Evolutionary conservation across 2,329 filamentous ascomycete genomes (phyloP).

Genomic region (Fulvia fulva): DNA sequence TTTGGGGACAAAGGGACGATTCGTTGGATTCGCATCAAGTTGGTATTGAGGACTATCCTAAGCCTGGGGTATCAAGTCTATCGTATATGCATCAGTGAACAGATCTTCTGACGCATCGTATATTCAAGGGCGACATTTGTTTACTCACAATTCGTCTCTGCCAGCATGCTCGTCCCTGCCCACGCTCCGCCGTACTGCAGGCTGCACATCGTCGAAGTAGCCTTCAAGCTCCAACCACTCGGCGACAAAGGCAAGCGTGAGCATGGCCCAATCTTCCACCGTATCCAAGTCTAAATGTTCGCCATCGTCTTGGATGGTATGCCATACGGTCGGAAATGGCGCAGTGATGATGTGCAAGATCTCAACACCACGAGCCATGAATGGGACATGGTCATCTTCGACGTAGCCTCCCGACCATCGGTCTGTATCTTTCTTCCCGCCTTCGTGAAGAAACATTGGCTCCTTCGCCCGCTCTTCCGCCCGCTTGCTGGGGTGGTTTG

Average conservation of each 20-base stretch:
- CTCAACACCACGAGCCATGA: conserved; percentile 80
- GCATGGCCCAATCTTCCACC: conserved; percentile 80
- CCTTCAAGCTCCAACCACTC: conserved; percentile 88
- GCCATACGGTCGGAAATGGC: conserved; percentile 83
- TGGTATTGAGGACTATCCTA: not conserved
- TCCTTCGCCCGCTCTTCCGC: conserved; percentile 6
- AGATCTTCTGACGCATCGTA: not conserved
- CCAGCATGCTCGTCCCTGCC: conserved; percentile 2
- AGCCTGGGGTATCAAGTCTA: conserved; percentile 1
- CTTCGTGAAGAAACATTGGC: conserved; percentile 61
- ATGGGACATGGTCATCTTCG: conserved; percentile 88
- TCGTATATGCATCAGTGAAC: not conserved
- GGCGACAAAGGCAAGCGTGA: conserved; percentile 77
- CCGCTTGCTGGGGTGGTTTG: conserved; percentile 43
- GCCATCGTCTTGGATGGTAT: conserved; percentile 76
- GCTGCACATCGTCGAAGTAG: conserved; percentile 37
- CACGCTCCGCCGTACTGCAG: conserved; percentile 2
- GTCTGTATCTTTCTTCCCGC: conserved; percentile 47
- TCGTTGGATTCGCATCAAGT: not conserved
- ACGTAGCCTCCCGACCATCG: conserved; percentile 49
- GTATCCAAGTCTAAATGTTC: conserved; percentile 77
- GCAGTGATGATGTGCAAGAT: conserved; percentile 84
- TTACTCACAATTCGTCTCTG: conserved; percentile 22
- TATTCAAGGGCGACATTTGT: not conserved
- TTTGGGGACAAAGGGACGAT: not conserved